Evolutionary conservation across 2,329 filamentous ascomycete species (phyloP).

Genomic region (Volutella citrinella): DNA sequence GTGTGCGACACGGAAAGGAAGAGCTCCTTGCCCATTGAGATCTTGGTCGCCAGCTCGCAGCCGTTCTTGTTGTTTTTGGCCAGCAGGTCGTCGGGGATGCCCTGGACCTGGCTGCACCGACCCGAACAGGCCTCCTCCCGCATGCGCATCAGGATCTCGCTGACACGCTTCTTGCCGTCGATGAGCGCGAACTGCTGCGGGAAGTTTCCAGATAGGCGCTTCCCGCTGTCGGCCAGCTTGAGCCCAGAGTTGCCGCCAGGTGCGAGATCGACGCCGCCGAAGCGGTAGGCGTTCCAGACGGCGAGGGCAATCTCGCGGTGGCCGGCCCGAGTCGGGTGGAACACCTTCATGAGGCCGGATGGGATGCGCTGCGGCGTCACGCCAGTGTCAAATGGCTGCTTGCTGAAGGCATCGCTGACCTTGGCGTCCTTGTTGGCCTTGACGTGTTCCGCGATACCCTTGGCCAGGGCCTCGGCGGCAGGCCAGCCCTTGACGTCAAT

Average conservation of each 20-base stretch:
- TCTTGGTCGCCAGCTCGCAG: too few species aligned
- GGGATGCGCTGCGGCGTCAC: slow-evolving; percentile 3
- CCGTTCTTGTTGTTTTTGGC: too few species aligned
- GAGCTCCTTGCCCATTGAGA: background rate
- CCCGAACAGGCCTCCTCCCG: background rate
- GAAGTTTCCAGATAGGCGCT: background rate
- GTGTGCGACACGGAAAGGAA: background rate
- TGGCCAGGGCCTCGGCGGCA: background rate
- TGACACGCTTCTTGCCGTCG: background rate
- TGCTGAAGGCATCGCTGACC: slow-evolving; percentile 1
- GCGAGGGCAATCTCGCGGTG: too few species aligned
- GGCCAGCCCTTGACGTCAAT: background rate
- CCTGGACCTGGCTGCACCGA: background rate
- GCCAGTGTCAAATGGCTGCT: slow-evolving; percentile 2
- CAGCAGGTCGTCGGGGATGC: too few species aligned
- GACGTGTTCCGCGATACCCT: background rate
- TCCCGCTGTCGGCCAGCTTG: slow-evolving; percentile 1
- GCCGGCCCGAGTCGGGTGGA: slow-evolving; percentile 3
- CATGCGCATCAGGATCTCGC: background rate
- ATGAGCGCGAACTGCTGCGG: background rate
- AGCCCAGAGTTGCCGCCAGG: too few species aligned
- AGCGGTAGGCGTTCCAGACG: too few species aligned
- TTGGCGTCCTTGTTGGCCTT: background rate
- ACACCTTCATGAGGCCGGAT: slow-evolving; percentile 4
- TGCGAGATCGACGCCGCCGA: too few species aligned